Conservation (phyloP, 192 early-diverging fungal genomes). For the Rhizophagus clarus region DNA sequence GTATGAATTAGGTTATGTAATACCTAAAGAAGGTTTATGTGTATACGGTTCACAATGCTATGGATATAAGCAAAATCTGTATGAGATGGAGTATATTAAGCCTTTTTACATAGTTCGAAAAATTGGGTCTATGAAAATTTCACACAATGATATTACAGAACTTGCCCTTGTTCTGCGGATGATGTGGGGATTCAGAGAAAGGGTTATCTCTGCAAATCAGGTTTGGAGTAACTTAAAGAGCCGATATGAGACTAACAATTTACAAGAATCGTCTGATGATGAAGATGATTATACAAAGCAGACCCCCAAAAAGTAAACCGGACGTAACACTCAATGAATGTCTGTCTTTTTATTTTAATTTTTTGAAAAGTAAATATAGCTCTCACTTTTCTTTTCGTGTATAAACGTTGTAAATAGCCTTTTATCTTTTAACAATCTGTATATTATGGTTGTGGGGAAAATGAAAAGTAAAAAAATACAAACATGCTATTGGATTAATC, state of each 20-base stretch:
- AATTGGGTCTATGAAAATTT: constrained; percentile 14
- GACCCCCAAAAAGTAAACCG: not conserved
- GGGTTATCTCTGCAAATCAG: constrained; percentile 13
- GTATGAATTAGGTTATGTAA: constrained; percentile 9
- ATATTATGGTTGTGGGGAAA: constrained; percentile 7
- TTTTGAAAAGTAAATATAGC: constrained; percentile 15
- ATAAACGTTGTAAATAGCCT: not conserved
- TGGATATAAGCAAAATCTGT: constrained; percentile 8
- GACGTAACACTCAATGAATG: constrained; percentile 17
- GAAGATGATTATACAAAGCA: constrained; percentile 6
- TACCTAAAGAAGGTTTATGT: constrained; percentile 12
- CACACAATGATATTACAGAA: constrained; percentile 10
- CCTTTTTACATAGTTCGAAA: constrained; percentile 16
- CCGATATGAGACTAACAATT: constrained; percentile 11
- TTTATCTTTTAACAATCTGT: not conserved
- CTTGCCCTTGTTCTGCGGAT: constrained; percentile 19
- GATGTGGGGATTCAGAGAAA: constrained; percentile 22
- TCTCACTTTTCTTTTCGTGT: constrained; percentile 1
- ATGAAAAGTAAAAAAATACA: constrained; percentile 15
- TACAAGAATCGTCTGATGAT: constrained; percentile 19
- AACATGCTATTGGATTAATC: constrained; percentile 1
- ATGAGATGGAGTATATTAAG: constrained; percentile 23
- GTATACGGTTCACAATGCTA: constrained; percentile 19
- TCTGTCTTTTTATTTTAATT: not conserved
- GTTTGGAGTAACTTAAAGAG: constrained; percentile 24